Evolutionary conservation across 306 rosid species (phyloP).

Genomic region (Alnus rubra): DNA sequence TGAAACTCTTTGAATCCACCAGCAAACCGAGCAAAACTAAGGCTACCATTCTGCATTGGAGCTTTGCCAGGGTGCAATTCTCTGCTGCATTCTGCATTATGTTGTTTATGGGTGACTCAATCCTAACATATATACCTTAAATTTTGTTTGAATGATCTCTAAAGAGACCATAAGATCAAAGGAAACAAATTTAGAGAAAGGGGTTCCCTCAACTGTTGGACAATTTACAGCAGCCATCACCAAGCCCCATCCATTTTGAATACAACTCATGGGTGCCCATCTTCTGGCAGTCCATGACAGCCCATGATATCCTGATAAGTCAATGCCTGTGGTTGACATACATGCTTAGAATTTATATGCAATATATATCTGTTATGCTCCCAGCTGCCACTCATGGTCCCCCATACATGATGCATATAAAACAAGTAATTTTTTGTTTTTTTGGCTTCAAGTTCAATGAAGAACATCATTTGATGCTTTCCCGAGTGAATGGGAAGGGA

Average conservation of each 20-base stretch:
- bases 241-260: slow-evolving; percentile 1
- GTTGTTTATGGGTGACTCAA: too few relatives aligned
- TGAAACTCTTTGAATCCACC: too few relatives aligned
- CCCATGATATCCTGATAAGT: slow-evolving; percentile 16
- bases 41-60: too few relatives aligned
- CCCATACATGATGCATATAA: not conserved
- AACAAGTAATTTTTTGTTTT: not conserved
- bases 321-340: slow-evolving; percentile 14
- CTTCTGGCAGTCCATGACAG: slow-evolving; percentile 18
- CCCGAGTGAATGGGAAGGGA: not conserved
- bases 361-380: not conserved
- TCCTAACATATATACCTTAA: too few relatives aligned
- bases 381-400: slow-evolving; percentile 16
- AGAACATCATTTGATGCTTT: slow-evolving; percentile 6
- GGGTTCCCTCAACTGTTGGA: not conserved
- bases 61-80: too few relatives aligned
- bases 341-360: not conserved
- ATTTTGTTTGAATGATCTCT: too few relatives aligned
- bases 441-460: not conserved
- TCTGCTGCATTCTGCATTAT: too few relatives aligned
- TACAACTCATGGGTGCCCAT: slow-evolving; percentile 25
- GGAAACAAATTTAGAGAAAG: not conserved
- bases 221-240: not conserved
- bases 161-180: too few relatives aligned
- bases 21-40: too few relatives aligned